Evolutionary conservation across 371 early-diverging fungal genomes (phyloP), one percentile per base, ranked within the genome.

Genomic region (Entomophthora muscae): DNA sequence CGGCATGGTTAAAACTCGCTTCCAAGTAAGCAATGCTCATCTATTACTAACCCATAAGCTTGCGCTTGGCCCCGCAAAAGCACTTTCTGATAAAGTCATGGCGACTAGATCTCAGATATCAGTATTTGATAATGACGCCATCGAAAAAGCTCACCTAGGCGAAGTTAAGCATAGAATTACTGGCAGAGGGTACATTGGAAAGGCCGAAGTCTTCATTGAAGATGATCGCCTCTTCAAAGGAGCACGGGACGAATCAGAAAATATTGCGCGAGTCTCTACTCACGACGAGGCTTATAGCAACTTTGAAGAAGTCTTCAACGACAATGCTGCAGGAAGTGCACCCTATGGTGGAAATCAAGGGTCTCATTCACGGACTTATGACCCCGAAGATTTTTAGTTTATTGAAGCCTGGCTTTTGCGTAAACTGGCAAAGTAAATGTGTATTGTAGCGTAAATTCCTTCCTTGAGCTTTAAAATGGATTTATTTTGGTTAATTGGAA

Each of bases 1-100:
- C 22, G 81, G 81, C 27, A 78, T 78, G n/a, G 74, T 96, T 66
- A 86, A 85, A 72, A 80, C 77, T 67, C 89, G 88, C 69, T 96
- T 96, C 69, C 85, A 85, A 68, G 76, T 75, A 68, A 27, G 64
- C 2, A 3, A 29, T 54, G 10, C 26, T 61, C 12, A 21, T 42
- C 17, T 42, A 10, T 42, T 10, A 5, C 17, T 42, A 42, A 42
- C 42, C 5, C 42, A 17, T 17, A 42, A 42, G 42, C 5, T 42
- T 42, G 42, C 42, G 42, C 42, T 42, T 10, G 42, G 42, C 10
- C 42, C 42, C 10, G 42, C 42, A 10, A 42, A 17, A 17, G 17
- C 17, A 42, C 17, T 42, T 5, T 42, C 42, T 17, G 42, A 42
- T 10, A 42, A 42, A 42, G 42, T 42, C 42, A 42, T 42, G 42